Base-by-base conservation (phyloP, 441 rosid species). In the Sinapis alba region DNA sequence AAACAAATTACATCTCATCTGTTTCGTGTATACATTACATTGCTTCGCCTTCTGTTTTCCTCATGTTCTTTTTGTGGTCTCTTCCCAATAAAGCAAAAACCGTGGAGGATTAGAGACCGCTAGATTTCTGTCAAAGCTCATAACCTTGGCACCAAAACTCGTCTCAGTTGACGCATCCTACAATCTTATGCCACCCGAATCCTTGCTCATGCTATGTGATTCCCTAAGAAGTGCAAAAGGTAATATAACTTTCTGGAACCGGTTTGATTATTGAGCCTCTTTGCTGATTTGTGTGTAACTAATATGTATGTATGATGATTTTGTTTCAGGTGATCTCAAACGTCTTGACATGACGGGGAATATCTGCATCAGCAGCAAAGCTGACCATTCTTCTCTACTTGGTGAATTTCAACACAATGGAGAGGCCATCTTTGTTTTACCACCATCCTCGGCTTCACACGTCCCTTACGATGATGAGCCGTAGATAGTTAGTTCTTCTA, bases 391-490 rank as follows among this genome's bases (percentile, higher is more conserved):
- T 79, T 83, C 71, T 71, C 88, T 69, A 85, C 85, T 66, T 47
- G 10, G 41, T 67, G 77, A 72, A 79, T 90, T 88, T 77, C 87
- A 86, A 65, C 82, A 68, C 76, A 82, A 81, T 10, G 96, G 94
- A 81, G 81, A 68, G 73, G 89, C 96, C 1, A 66, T 87, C 65
- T 74, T 92, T 59, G 75, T 86, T 74, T 85, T 92, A 74, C 79
- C 93, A 45, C 72, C 83, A 12, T 62, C 78, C 3, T 36, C 7
- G 28, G 59, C 69, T 71, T 59, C 69, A 16, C 58, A 78, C 16
- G 74, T 83, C 65, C 92, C 90, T 51, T 88, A 95, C 54, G 99
- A 95, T 60, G 96, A 86, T 69, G 98, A 95, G 62, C 98, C 98
- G n/a, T 91, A 90, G 83, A 64, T 16, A 47, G 6, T 21, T 16